Evolutionary conservation across 495 filamentous ascomycete species (phyloP).

Genomic region (Trichoderma orchidacearum): DNA sequence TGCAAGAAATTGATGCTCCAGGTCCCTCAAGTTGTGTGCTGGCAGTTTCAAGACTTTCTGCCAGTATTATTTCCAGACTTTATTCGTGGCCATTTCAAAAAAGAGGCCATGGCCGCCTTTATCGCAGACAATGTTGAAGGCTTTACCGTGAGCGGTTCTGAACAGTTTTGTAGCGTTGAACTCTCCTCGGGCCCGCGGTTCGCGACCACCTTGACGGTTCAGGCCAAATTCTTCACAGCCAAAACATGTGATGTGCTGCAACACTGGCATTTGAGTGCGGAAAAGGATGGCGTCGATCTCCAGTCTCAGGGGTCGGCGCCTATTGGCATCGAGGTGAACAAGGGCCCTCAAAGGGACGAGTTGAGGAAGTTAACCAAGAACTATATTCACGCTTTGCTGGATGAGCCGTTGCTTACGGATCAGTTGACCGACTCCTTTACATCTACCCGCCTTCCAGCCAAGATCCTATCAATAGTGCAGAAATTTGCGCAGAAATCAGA

Average conservation of each 20-base stretch:
- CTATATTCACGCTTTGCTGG: constrained; percentile 28
- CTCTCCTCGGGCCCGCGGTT: constrained; percentile 28
- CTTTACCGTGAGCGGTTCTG: constrained; percentile 20
- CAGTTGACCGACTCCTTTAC: constrained; percentile 28
- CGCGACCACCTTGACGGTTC: constrained; percentile 19
- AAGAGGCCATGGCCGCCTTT: constrained; percentile 26
- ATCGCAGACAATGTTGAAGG: constrained; percentile 23
- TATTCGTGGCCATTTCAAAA: constrained; percentile 29
- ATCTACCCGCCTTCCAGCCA: constrained; percentile 24
- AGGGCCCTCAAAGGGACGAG: constrained; percentile 19
- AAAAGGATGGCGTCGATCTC: constrained; percentile 18
- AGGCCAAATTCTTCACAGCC: constrained; percentile 32
- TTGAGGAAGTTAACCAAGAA: constrained; percentile 22
- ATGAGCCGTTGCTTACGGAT: constrained; percentile 24
- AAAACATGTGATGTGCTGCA: constrained; percentile 27
- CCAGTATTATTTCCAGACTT: constrained; percentile 32
- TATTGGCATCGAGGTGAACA: constrained; percentile 26
- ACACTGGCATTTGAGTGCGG: constrained; percentile 25
- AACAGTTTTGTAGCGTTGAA: constrained; percentile 23
- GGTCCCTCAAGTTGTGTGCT: constrained; percentile 30
- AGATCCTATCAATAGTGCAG: constrained; percentile 26
- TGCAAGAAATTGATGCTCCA: constrained; percentile 27
- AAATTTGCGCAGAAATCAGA: constrained; percentile 21
- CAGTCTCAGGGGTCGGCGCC: constrained; percentile 22
- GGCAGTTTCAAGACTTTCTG: constrained; percentile 33